Percentiles rank a stretch among this genome's conserved stretches.
These are phyloP conservation scores for Haplosporangium sp. DNA, from an alignment of 371 early-diverging fungal species.

Conservation along the genomic window DNA sequence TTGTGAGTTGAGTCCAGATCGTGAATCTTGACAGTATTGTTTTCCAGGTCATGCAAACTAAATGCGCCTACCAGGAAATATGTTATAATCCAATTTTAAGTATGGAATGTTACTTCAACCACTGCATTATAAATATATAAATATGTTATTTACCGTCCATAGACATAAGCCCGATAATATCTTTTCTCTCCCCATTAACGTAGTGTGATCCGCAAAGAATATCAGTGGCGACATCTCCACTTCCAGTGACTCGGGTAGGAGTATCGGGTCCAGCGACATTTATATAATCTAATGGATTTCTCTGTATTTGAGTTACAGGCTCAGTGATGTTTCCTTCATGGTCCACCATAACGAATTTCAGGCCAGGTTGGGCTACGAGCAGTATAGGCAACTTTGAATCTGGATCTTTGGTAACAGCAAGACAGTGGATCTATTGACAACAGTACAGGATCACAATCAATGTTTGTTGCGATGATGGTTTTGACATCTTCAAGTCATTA, in stretches of 20 bases:
- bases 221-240: conserved; percentile 69
- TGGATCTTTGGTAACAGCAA: conserved; percentile 42
- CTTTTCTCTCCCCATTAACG: conserved; percentile 52
- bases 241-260: conserved; percentile 31
- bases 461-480: neutral
- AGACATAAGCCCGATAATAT: conserved; percentile 68
- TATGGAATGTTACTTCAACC: neutral
- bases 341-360: conserved; percentile 71
- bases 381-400: conserved; percentile 57
- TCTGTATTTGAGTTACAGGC: conserved; percentile 36
- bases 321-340: conserved; percentile 67
- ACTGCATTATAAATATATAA: neutral
- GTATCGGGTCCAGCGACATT: conserved; percentile 38
- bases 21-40: conserved; percentile 59
- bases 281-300: neutral
- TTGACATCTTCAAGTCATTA: neutral
- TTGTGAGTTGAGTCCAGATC: conserved; percentile 72
- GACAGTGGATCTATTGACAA: conserved; percentile 36
- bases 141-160: conserved; percentile 66
- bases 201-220: conserved; percentile 64
- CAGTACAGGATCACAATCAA: neutral
- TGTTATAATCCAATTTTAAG: neutral
- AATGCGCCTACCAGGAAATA: conserved; percentile 59
- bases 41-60: conserved; percentile 64
- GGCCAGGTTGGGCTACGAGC: conserved; percentile 72